Evolutionary conservation across 1,284 basidiomycete genomes (phyloP), one percentile per base, ranked within the genome.

Genomic region (Phenoliferia sp.): DNA sequence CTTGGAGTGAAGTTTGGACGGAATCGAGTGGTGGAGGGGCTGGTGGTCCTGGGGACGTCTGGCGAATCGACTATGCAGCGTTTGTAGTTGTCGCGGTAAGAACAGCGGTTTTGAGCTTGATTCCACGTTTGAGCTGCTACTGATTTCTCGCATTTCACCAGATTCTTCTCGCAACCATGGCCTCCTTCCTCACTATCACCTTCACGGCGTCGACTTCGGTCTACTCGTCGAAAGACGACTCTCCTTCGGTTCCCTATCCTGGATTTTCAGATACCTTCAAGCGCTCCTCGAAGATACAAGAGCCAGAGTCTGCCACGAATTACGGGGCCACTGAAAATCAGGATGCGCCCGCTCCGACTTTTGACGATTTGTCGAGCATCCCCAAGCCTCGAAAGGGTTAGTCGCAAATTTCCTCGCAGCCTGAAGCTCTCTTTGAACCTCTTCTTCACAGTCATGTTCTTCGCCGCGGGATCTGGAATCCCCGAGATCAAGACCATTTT

Each of bases 401-500:
- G n/a, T n/a, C n/a, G n/a, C n/a, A n/a, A n/a, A n/a, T n/a, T n/a
- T n/a, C n/a, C n/a, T n/a, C n/a, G n/a, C n/a, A n/a, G n/a, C n/a
- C n/a, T n/a, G n/a, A n/a, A n/a, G n/a, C n/a, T n/a, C n/a, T n/a
- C n/a, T n/a, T n/a, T n/a, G n/a, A n/a, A n/a, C n/a, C n/a, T n/a
- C n/a, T n/a, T n/a, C n/a, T n/a, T n/a, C n/a, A n/a, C n/a, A n/a
- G 84, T 89, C 55, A 82, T 93, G 79, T 94, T 90, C 80, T 94
- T 93, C 77, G 95, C 94, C 17, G 92, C 92, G 33, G 95, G 95
- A 17, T 93, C 90, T 76, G 95, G 48, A 15, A 95, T 98, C 66
- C 94, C 94, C 0, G 95, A 98, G 79, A 89, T 98, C 79, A 99
- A 98, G 80, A 94, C 93, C 0, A 96, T 98, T 66, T 83, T 99